Base-by-base conservation (phyloP, 805 yeast species). In the Crinitomyces ghanaensis region DNA sequence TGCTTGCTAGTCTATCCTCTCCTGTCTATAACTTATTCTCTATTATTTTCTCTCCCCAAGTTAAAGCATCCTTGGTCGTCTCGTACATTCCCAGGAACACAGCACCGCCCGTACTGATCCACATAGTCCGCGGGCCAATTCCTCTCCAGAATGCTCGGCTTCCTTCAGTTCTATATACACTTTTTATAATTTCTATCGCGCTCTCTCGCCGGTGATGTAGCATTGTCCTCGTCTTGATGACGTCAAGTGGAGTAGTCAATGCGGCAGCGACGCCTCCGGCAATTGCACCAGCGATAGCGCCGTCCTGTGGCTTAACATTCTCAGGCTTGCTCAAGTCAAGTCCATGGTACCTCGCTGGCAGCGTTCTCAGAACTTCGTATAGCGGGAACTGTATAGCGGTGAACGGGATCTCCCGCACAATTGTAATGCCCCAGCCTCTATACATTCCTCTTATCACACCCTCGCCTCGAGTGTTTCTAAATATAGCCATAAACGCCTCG, bases 71-170 rank as follows among this genome's bases (percentile, higher is more conserved):
- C 30, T 41, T 47, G 28, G 50, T 56, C 3, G 76, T 56, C 57
- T 93, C 99, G 51, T 91, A 91, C 35, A 83, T 82, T 4, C 99
- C 99, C 36, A 91, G 63, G 62, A 93, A 91, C 12, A 93, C 85
- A 12, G 97, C 95, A 19, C 99, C 99, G 14, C 99, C 99, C 4
- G 93, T 91, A 59, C 93, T 77, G 37, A 91, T 88, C 98, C 98
- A 91, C 72, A 81, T 66, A 0, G 96, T 86, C 54, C 99, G 68
- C 4, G 99, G 97, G 1, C 94, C 96, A 18, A 88, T 67, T 9
- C 99, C 99, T 31, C 70, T 70, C 51, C 73, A 70, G 44, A 91
- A 84, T 1, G 79, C 84, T 5, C 52, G 44, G 26, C 63, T 59
- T 0, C 96, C 96, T 52, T 85, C 95, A 36, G 80, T 85, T 14